These are phyloP conservation scores for Neopestalotiopsis rosae DNA, from an alignment of 2,329 filamentous ascomycete genomes.

Conservation along the genomic window DNA sequence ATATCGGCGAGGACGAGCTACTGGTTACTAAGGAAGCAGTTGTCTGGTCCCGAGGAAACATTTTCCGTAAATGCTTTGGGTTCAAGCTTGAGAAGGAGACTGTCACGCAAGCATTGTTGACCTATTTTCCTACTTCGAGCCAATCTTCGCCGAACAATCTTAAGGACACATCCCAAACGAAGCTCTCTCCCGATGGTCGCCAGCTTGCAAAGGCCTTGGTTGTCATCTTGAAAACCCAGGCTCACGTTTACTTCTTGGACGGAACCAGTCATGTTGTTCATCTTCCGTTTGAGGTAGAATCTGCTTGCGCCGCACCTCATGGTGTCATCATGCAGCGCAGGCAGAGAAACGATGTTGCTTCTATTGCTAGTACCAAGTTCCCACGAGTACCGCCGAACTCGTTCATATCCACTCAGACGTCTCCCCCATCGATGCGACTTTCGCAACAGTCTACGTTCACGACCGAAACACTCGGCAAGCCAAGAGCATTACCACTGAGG, in stretches of 20 bases:
- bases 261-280: conserved; percentile 89
- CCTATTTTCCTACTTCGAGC: conserved; percentile 72
- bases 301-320: conserved; percentile 79
- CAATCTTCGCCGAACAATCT: conserved; percentile 27
- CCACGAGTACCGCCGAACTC: conserved; percentile 78
- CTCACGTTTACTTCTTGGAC: conserved; percentile 89
- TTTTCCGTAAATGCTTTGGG: conserved; percentile 84
- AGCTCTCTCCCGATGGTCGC: conserved; percentile 23
- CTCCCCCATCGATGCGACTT: conserved; percentile 52
- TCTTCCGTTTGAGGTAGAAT: conserved; percentile 92
- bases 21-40: conserved; percentile 77
- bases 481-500: conserved; percentile 58
- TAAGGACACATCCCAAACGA: conserved; percentile 24
- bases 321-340: conserved; percentile 89
- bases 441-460: conserved; percentile 60
- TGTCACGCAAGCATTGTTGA: conserved; percentile 84
- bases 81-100: conserved; percentile 87
- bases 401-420: conserved; percentile 74
- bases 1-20: conserved; percentile 74
- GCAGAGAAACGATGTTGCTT: conserved; percentile 55
- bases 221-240: conserved; percentile 89
- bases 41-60: conserved; percentile 86
- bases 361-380: conserved; percentile 59
- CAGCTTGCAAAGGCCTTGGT: conserved; percentile 74
- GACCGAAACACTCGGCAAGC: conserved; percentile 60